Conservation (phyloP, 208 protist species). For the Trypanosoma conorhini region DNA sequence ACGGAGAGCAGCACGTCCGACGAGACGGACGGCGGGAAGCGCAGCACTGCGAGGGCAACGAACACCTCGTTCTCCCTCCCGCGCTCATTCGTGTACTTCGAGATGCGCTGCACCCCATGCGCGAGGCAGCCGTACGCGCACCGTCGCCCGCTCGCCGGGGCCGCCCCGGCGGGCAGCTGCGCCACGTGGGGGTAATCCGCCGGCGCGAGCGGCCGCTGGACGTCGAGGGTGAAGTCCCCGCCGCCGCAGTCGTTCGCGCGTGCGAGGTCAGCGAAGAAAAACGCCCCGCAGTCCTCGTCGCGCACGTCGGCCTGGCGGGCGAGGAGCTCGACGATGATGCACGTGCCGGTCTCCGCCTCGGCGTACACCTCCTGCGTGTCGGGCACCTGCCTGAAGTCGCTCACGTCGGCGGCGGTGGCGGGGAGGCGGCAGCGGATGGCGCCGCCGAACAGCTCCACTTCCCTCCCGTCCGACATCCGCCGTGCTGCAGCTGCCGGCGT, state of each 20-base stretch:
- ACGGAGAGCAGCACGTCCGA: constrained; percentile 66
- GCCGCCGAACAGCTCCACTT: constrained; percentile 65
- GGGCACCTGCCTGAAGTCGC: constrained; percentile 69
- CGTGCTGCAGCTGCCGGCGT: not conserved
- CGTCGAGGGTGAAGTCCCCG: constrained; percentile 6
- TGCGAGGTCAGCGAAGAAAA: constrained; percentile 72
- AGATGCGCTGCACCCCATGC: constrained; percentile 56
- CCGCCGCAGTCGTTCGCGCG: constrained; percentile 53
- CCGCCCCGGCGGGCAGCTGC: constrained; percentile 5
- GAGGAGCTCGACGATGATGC: constrained; percentile 74
- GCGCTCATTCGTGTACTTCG: constrained; percentile 70
- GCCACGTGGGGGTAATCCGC: constrained; percentile 43
- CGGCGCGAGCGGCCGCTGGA: constrained; percentile 18
- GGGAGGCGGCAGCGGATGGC: constrained; percentile 58
- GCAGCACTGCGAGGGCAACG: constrained; percentile 56
- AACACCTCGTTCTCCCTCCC: constrained; percentile 70
- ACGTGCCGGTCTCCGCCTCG: constrained; percentile 50
- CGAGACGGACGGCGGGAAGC: constrained; percentile 53
- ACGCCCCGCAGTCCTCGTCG: constrained; percentile 46
- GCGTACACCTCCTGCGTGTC: constrained; percentile 81
- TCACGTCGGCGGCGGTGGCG: constrained; percentile 46
- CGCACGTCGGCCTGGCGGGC: constrained; percentile 37
- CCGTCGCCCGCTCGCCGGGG: constrained; percentile 15
- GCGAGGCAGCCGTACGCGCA: constrained; percentile 54
- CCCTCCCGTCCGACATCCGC: constrained; percentile 2